These are phyloP conservation scores for Dimargaris cristalligena DNA, from an alignment of 192 early-diverging fungal genomes.

Conservation along the genomic window DNA sequence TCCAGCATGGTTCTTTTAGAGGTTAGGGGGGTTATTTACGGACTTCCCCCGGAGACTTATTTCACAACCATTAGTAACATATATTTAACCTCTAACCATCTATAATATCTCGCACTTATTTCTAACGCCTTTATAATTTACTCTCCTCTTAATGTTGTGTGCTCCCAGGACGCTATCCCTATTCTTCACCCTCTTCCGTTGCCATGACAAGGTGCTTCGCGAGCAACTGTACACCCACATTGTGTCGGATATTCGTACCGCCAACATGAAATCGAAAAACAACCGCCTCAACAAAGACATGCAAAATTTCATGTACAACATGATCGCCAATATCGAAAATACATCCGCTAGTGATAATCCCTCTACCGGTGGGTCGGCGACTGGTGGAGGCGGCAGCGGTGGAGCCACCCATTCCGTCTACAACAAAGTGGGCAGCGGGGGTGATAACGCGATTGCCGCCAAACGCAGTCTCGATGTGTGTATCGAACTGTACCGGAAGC, in stretches of 20 bases:
- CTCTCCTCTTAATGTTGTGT: too few species aligned
- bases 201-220: slow-evolving; percentile 81
- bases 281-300: slow-evolving; percentile 95
- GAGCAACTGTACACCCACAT: slow-evolving; percentile 83
- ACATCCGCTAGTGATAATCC: too few species aligned
- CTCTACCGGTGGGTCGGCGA: too few species aligned
- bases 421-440: slow-evolving; percentile 18
- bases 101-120: too few species aligned
- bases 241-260: slow-evolving; percentile 84
- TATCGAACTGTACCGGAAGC: slow-evolving; percentile 92
- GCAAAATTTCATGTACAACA: slow-evolving; percentile 96
- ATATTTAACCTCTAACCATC: too few species aligned
- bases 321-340: slow-evolving; percentile 39
- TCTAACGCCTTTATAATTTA: too few species aligned
- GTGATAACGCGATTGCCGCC: slow-evolving; percentile 76
- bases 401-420: neutral
- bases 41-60: too few species aligned
- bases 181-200: slow-evolving; percentile 93
- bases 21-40: too few species aligned
- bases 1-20: too few species aligned
- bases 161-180: slow-evolving; percentile 49
- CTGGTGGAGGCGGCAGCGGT: too few species aligned
- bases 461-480: slow-evolving; percentile 93
- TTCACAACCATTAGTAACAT: too few species aligned
- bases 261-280: slow-evolving; percentile 87